phyloP scores from a whole-genome alignment of 352 stramenopile species.

The Phytopythium cucurbitacearum region DNA sequence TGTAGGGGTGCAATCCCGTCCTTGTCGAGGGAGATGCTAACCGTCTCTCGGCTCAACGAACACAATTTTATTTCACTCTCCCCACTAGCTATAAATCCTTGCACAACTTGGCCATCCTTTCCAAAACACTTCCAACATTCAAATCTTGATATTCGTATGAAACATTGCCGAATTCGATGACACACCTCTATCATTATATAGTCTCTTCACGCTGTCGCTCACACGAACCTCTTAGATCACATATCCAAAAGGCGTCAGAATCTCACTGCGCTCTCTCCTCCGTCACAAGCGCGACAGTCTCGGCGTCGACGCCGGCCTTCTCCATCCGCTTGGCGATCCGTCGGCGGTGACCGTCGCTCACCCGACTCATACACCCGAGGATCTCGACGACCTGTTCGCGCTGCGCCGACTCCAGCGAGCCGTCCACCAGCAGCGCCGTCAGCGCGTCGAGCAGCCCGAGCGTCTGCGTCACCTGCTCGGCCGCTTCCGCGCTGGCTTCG shows the following conservation, averaged over 20 bases:
- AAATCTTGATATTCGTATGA: conserved; percentile 23
- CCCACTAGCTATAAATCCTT: conserved; percentile 12
- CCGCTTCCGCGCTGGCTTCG: conserved; percentile 9
- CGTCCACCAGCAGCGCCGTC: conserved; percentile 20
- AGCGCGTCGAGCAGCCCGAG: conserved; percentile 51
- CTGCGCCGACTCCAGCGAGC: conserved; percentile 13
- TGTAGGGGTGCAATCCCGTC: conserved; percentile 80
- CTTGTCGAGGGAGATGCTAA: conserved; percentile 95
- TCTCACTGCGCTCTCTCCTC: no score
- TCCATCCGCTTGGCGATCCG: conserved; percentile 16
- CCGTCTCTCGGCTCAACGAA: conserved; percentile 93
- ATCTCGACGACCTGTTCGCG: conserved; percentile 17
- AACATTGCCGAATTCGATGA: no score
- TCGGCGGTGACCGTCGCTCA: conserved; percentile 6
- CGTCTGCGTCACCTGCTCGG: conserved; percentile 39
- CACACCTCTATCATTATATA: no score
- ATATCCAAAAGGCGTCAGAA: no score
- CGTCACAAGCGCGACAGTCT: no score
- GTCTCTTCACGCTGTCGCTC: no score
- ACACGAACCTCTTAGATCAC: no score
- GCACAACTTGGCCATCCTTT: conserved; percentile 15
- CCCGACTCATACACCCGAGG: conserved; percentile 14
- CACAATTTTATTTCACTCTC: conserved; percentile 19
- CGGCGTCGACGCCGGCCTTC: conserved; percentile 8
- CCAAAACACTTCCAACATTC: conserved; percentile 13